Base-by-base conservation (phyloP, 352 stramenopile species). In the Phytopythium sindhum region DNA sequence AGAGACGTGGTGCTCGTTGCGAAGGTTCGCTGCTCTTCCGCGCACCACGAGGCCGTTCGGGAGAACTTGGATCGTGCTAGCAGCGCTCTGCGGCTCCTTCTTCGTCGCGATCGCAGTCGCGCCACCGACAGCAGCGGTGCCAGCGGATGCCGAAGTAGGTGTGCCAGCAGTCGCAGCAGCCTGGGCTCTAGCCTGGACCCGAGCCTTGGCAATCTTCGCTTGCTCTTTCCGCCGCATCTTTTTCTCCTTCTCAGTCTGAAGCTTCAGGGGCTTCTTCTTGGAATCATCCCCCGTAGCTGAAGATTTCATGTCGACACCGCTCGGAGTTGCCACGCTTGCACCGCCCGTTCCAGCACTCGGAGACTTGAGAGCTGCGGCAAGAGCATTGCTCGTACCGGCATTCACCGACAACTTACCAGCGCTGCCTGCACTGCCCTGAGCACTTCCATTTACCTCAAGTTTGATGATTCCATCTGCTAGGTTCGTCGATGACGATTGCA, bases 211-310 rank as follows among this genome's bases (percentile, higher is more conserved):
- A 54, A 91, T 80, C 57, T 91, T 88, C 6, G 86, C 86, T 48
- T 95, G 86, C 61, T 95, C 79, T 66, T 95, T 95, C 31, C 86
- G 68, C 1, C 87, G 80, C 45, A 89, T 37, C 57, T 96, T 96
- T 68, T 94, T 96, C 63, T 96, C 87, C 54, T 96, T 96, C 57
- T 96, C 87, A 4, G 82, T 89, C 61, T 92, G 84, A 31, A 88
- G 72, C 58, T 90, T 89, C 53, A 88, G 35, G 0, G 85, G 77
- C 33, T 93, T 94, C 61, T 93, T 94, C 68, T 91, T 90, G 53
- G 77, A 67, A 33, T 87, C 77, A 66, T 55, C 48, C 4, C 48
- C 48, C 8, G 15, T n/a, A 11, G 28, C 26, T 39, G 14, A 31
- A 15, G 19, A 9, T 17, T 55, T 55, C 26, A 55, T 39, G n/a